Evolutionary conservation across 345 rosid species (phyloP), one percentile per base, ranked within the genome.

Genomic region (Acer saccharum): DNA sequence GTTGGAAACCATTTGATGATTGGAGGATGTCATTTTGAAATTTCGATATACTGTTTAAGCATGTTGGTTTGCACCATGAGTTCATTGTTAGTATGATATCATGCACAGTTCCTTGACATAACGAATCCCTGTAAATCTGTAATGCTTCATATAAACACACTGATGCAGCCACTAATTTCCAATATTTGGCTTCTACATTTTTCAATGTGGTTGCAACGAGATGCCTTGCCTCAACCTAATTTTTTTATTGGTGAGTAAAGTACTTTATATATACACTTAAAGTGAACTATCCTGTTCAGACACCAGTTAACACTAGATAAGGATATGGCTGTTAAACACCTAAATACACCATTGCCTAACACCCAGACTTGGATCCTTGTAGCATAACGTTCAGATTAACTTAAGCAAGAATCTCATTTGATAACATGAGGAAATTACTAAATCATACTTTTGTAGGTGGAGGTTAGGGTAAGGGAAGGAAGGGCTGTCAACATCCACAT

Each of bases 401-500:
- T 71, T 21, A 1, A 1, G 68, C 43, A 6, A 54, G 74, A 32
- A 72, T 44, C 10, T 76, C 52, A 54, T 72, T 25, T 29, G 46
- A 60, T 16, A 27, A 43, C 63, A 57, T 27, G 61, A 21, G 52
- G 44, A 65, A 72, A 55, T 2, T 25, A 10, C 10, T 66, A 21
- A 65, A 55, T 64, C 12, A 61, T 76, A 11, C 27, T 46, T 74
- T 73, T 55, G 25, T 71, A 95, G 97, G 98, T 95, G 86, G 99
- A 95, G 87, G 99, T 95, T 70, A 90, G 90, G 80, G 77, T 86
- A 68, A 92, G 99, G 80, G 99, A 95, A 91, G 98, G 98, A 75
- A 88, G 97, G 85, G 97, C 96, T 63, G 99, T 95, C 80, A 95
- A 93, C 87, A 95, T 95, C 76, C 99, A 95, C 82, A 95, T 95